A percentile compares a stretch with the other conserved stretches of the same genome.
Conservation (phyloP, 768 basidiomycete species). For the Pleurotus sapidus region DNA sequence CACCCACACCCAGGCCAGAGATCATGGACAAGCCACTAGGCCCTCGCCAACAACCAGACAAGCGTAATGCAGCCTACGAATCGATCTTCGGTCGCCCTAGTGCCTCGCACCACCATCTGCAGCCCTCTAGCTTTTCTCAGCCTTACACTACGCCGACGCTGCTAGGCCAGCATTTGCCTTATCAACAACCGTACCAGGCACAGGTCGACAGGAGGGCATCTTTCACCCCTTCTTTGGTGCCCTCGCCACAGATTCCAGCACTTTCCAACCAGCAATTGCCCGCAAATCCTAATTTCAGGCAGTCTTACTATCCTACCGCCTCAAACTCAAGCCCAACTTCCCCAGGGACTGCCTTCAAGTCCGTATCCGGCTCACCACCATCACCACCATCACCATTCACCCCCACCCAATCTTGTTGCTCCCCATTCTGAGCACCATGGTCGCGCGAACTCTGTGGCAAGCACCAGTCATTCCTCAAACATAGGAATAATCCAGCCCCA, state of each 20-base stretch:
- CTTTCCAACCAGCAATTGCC: slow-evolving; percentile 10
- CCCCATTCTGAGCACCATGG: slow-evolving; percentile 19
- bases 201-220: slow-evolving; percentile 47
- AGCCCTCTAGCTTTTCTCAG: slow-evolving; percentile 17
- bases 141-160: slow-evolving; percentile 22
- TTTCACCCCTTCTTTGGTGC: slow-evolving; percentile 33
- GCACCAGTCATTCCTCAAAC: slow-evolving; percentile 30
- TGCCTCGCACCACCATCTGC: slow-evolving; percentile 46
- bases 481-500: slow-evolving; percentile 40
- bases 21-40: slow-evolving; percentile 53
- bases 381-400: slow-evolving; percentile 19
- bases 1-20: background rate
- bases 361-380: slow-evolving; percentile 19
- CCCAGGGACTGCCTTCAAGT: slow-evolving; percentile 5
- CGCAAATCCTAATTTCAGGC: slow-evolving; percentile 25
- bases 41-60: slow-evolving; percentile 60
- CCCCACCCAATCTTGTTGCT: slow-evolving; percentile 36
- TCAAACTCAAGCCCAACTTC: slow-evolving; percentile 14
- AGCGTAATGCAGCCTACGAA: slow-evolving; percentile 80
- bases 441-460: slow-evolving; percentile 51
- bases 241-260: slow-evolving; percentile 24
- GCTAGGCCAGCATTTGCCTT: slow-evolving; percentile 25
- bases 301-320: slow-evolving; percentile 36
- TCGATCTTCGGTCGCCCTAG: slow-evolving; percentile 83
- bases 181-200: slow-evolving; percentile 36